phyloP scores from a whole-genome alignment of 441 rosid species.

The Omphalea diandra region DNA sequence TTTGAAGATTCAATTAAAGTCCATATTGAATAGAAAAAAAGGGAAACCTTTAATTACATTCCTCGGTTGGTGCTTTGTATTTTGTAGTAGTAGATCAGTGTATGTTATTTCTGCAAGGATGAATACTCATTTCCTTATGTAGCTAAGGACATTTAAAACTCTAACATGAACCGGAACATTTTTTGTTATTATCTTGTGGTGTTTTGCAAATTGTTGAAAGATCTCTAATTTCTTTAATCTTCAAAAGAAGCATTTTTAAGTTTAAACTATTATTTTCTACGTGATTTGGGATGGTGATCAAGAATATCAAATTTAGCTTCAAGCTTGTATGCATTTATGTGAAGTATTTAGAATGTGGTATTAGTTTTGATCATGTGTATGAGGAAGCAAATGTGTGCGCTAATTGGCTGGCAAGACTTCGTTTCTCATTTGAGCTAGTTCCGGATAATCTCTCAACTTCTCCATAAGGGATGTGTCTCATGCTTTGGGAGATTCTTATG shows the following conservation, averaged over 20 bases:
- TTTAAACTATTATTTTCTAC: neutral
- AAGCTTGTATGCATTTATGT: neutral
- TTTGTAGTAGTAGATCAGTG: neutral
- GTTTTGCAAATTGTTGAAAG: neutral
- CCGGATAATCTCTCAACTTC: no score
- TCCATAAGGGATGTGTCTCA: no score
- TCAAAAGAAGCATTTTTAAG: no score
- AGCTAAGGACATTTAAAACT: neutral
- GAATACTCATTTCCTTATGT: neutral
- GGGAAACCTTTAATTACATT: neutral
- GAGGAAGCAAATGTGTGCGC: no score
- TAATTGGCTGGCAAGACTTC: no score
- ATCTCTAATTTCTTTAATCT: no score
- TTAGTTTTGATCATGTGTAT: no score
- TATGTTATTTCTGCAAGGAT: no score
- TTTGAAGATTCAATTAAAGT: conserved; percentile 3
- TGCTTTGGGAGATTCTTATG: no score
- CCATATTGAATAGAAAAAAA: neutral
- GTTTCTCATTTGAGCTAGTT: no score
- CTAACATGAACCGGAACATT: no score
- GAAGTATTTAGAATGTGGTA: no score
- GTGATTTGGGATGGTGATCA: neutral
- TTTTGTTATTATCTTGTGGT: neutral
- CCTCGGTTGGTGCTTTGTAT: neutral
- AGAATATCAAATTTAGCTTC: neutral